These are phyloP conservation scores for Kurtzmaniella fragi DNA, from an alignment of 805 yeast genomes.

Conservation along the genomic window DNA sequence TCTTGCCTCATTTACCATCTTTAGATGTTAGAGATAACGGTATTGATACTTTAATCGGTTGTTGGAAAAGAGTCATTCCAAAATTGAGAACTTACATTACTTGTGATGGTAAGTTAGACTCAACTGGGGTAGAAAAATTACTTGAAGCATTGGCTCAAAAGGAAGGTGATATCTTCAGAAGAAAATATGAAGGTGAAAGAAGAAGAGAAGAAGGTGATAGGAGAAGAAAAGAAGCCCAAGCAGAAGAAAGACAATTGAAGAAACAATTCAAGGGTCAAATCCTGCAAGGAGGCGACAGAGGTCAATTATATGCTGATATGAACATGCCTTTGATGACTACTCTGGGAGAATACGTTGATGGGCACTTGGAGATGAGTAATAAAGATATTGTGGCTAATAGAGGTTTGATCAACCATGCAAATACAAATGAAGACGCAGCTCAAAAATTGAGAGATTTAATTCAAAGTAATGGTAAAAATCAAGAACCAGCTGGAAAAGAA, in stretches of 20 bases:
- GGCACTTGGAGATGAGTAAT: constrained; percentile 58
- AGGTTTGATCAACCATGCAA: constrained; percentile 61
- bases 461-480: constrained; percentile 26
- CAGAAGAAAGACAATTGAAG: constrained; percentile 42
- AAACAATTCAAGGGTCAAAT: constrained; percentile 46
- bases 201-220: constrained; percentile 63
- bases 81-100: constrained; percentile 73
- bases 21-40: constrained; percentile 94
- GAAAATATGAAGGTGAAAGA: constrained; percentile 62
- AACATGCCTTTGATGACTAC: constrained; percentile 76
- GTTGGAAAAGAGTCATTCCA: constrained; percentile 79
- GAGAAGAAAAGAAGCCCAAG: constrained; percentile 47
- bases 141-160: constrained; percentile 59
- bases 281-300: constrained; percentile 70
- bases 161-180: constrained; percentile 75
- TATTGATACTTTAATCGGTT: constrained; percentile 69
- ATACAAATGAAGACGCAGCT: constrained; percentile 67
- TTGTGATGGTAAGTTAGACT: constrained; percentile 78
- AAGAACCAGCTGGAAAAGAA: constrained; percentile 43
- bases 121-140: constrained; percentile 70
- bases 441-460: constrained; percentile 45
- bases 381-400: constrained; percentile 65
- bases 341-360: constrained; percentile 66
- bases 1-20: constrained; percentile 92
- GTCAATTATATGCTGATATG: constrained; percentile 62